Percentiles rank a stretch among this genome's conserved stretches.
Conservation (phyloP, 2,329 filamentous ascomycete genomes). For the Epichloe aotearoae region DNA sequence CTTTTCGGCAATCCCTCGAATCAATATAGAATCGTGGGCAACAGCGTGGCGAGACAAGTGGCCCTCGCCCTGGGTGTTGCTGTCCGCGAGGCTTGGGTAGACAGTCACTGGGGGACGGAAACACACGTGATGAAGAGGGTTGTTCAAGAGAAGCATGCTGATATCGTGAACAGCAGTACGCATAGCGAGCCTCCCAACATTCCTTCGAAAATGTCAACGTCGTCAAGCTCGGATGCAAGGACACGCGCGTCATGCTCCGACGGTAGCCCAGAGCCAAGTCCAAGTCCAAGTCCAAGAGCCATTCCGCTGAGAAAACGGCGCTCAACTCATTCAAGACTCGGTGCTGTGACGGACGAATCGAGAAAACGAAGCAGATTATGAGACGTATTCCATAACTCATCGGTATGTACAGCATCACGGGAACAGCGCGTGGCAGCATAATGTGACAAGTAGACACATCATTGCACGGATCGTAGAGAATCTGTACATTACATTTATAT, state of each 20-base stretch:
- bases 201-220: neutral
- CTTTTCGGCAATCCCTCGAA: slow-evolving; percentile 42
- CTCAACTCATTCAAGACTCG: neutral
- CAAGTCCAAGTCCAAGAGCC: neutral
- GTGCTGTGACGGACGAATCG: neutral
- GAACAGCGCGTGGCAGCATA: too few relatives aligned
- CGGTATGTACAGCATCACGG: too few relatives aligned
- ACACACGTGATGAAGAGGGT: neutral
- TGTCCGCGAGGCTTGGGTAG: slow-evolving; percentile 41
- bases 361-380: neutral
- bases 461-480: too few relatives aligned
- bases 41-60: slow-evolving; percentile 60
- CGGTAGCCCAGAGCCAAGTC: neutral
- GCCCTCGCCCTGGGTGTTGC: slow-evolving; percentile 52
- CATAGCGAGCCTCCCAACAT: neutral
- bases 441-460: too few relatives aligned
- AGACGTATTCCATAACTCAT: too few relatives aligned
- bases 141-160: neutral
- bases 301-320: neutral
- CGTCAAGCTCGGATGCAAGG: neutral
- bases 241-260: neutral
- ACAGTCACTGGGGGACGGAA: slow-evolving; percentile 8
- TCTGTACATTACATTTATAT: too few relatives aligned
- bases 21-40: slow-evolving; percentile 59
- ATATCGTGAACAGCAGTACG: neutral